These are phyloP conservation scores for Cyberlindnera saturnus DNA, from an alignment of 805 yeast species.

Conservation along the genomic window DNA sequence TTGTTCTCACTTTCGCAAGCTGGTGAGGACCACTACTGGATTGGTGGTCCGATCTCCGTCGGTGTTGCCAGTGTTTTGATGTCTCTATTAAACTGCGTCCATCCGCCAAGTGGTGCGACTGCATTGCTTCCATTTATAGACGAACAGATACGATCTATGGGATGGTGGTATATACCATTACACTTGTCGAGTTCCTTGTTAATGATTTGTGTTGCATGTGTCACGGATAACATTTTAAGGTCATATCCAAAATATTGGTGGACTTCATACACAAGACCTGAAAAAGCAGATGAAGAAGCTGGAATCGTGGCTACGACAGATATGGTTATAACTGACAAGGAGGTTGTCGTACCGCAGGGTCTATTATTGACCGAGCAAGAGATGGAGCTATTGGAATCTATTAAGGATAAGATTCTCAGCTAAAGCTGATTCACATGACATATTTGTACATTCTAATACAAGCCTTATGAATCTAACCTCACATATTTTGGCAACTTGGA, in stretches of 20 bases:
- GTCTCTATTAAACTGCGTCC: constrained; percentile 50
- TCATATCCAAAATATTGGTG: constrained; percentile 59
- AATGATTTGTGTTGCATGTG: constrained; percentile 42
- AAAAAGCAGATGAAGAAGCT: background rate
- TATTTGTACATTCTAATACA: background rate
- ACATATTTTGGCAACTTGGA: constrained; percentile 61
- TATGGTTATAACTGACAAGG: background rate
- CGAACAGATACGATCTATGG: constrained; percentile 37
- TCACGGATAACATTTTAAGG: constrained; percentile 48
- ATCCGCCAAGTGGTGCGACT: constrained; percentile 72
- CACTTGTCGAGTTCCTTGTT: constrained; percentile 45
- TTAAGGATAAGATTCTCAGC: background rate
- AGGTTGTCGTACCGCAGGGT: constrained; percentile 2
- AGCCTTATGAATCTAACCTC: constrained; percentile 8
- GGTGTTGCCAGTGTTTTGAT: constrained; percentile 47
- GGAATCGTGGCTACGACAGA: background rate
- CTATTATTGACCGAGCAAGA: constrained; percentile 3
- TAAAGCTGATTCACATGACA: background rate
- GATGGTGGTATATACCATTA: constrained; percentile 62
- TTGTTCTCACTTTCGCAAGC: constrained; percentile 39
- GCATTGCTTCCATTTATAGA: constrained; percentile 54
- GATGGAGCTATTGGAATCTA: constrained; percentile 1
- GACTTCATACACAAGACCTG: constrained; percentile 25
- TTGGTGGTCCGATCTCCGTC: constrained; percentile 53
- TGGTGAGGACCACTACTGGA: constrained; percentile 46